A percentile compares a stretch with the other conserved stretches of the same genome.
Evolutionary conservation across 2,329 filamentous ascomycete species (phyloP).

Genomic region (Trichoderma cornu-damae): DNA sequence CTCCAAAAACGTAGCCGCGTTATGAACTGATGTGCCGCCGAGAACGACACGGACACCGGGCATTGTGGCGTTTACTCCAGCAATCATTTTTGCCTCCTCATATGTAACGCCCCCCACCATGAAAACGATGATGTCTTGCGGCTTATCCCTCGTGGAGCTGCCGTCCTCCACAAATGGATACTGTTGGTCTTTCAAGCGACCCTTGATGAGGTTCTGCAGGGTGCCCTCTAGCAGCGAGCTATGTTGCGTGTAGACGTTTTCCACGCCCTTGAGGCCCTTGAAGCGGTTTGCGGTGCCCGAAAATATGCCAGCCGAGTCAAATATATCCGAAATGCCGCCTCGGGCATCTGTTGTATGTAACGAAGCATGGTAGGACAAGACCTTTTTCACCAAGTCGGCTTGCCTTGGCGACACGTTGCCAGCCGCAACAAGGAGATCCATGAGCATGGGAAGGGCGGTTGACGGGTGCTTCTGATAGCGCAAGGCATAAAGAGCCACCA

Average conservation of each 20-base stretch:
- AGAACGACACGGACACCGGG: constrained; percentile 86
- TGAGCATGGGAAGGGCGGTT: constrained; percentile 75
- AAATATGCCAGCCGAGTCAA: constrained; percentile 88
- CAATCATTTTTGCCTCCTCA: constrained; percentile 93
- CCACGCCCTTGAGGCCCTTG: constrained; percentile 92
- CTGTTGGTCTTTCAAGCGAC: constrained; percentile 74
- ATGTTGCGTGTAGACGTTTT: constrained; percentile 98
- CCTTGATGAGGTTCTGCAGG: constrained; percentile 89
- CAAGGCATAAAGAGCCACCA: constrained; percentile 91
- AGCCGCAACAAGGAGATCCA: constrained; percentile 79
- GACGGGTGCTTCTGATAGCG: constrained; percentile 84
- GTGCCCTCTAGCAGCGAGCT: constrained; percentile 82
- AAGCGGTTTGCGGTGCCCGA: constrained; percentile 81
- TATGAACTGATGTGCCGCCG: constrained; percentile 83
- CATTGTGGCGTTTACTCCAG: constrained; percentile 86
- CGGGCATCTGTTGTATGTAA: constrained; percentile 72
- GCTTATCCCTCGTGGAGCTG: constrained; percentile 84
- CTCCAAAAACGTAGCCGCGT: constrained; percentile 80
- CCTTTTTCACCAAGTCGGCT: constrained; percentile 73
- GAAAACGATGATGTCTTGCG: constrained; percentile 93
- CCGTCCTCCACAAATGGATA: constrained; percentile 93
- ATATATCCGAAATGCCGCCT: constrained; percentile 81
- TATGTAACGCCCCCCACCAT: constrained; percentile 92
- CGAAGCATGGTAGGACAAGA: constrained; percentile 81
- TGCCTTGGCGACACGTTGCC: constrained; percentile 72